Evolutionary conservation across 257 asterid genomes (phyloP), one percentile per base, ranked within the genome.

Genomic region (Schizonepeta tenuifolia): DNA sequence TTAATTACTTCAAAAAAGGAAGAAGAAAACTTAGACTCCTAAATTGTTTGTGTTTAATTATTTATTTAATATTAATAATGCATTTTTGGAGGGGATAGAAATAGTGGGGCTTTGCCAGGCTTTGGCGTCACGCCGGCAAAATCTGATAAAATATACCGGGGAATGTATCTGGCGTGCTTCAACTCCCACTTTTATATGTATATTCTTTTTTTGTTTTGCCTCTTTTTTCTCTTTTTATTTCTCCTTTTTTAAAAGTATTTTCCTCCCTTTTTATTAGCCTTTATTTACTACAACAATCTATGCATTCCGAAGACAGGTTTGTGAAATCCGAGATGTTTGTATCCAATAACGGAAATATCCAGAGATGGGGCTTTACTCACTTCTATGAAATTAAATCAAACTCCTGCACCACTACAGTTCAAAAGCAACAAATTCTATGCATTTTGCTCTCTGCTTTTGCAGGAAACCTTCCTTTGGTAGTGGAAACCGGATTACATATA

Each of bases 121-220:
- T 89, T 89, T 86, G 77, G 67, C 36, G 56, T 81, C 91, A 85
- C 91, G 89, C 96, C 72, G 67, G 70, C 65, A 78, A 79, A 81
- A 87, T 82, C 84, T 62, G 69, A 43, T 67, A 78, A 80, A 50
- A 10, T 40, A 38, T 70, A 55, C 83, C 76, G 78, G 82, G 79
- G 51, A 57, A 2, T 76, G 77, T 50, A 69, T 66, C 66, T 72
- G 81, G 91, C 95, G 85, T 82, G 89, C 91, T 76, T 63, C 80
- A 74, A 18, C 69, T 75, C 82, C 88, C 81, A 22, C 75, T 70
- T 49, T 54, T 14, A 22, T 49, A 31, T 24, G 26, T 24, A 24
- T 24, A 24, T 24, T 24, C 26, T 33, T 60, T 24, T 49, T 60
- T 67, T 55, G 61, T 74, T 72, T 51, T 55, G 9, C 24, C 13